Conservation (phyloP, 2,329 filamentous ascomycete genomes). For the Colletotrichum sp. region DNA sequence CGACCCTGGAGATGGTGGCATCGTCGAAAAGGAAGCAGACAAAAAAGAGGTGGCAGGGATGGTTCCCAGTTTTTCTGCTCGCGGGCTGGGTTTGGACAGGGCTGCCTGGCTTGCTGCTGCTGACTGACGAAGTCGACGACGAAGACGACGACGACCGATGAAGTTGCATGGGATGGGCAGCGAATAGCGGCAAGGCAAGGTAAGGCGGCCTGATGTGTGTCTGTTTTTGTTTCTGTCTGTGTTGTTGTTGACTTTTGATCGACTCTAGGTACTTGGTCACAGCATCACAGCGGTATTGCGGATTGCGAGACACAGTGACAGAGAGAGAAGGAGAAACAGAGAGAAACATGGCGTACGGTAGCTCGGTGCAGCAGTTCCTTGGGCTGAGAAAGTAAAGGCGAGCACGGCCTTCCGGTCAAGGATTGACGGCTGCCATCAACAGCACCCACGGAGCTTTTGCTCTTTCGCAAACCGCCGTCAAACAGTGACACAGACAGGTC, state of each 20-base stretch:
- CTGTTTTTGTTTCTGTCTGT: background rate
- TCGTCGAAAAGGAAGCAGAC: background rate
- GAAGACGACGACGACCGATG: background rate
- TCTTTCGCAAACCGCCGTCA: conserved; percentile 6
- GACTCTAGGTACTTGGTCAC: background rate
- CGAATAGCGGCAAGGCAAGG: background rate
- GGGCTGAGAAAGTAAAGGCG: background rate
- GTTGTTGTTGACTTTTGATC: background rate
- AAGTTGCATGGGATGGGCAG: background rate
- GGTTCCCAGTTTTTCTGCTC: conserved; percentile 23
- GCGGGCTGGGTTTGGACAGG: background rate
- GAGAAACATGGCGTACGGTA: background rate
- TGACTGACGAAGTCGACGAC: background rate
- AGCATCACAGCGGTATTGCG: background rate
- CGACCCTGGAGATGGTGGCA: conserved; percentile 4
- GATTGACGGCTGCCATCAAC: background rate
- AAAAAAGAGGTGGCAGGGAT: conserved; percentile 16
- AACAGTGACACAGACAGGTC: conserved; percentile 9
- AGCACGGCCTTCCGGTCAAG: background rate
- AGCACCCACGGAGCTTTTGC: background rate
- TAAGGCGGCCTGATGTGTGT: background rate
- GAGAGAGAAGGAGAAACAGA: background rate
- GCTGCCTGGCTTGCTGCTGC: background rate
- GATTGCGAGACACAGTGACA: background rate
- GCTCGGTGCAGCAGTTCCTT: background rate